Evolutionary conservation across 129 eudicot species (phyloP).

Genomic region (Tagetes erecta): DNA sequence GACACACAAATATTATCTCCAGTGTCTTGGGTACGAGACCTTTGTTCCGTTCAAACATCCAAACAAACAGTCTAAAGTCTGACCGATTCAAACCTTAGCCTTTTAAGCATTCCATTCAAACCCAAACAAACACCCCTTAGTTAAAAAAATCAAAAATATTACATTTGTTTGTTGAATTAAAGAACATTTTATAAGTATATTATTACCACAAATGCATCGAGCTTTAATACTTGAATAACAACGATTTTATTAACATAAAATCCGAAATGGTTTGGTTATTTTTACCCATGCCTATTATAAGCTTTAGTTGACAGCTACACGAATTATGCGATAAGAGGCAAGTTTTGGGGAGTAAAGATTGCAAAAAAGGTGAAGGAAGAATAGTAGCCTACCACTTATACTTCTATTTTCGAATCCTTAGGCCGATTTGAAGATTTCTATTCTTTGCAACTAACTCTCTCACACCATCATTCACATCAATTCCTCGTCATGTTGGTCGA

Average conservation of each 20-base stretch:
- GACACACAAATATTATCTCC: too few relatives aligned
- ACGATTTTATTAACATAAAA: not conserved
- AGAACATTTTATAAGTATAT: too few relatives aligned
- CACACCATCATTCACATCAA: conserved; percentile 17
- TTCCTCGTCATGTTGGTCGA: conserved; percentile 18
- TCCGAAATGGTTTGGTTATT: not conserved
- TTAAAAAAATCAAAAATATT: too few relatives aligned
- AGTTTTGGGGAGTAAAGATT: not conserved
- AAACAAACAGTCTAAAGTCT: too few relatives aligned
- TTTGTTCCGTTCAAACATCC: too few relatives aligned
- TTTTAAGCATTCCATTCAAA: too few relatives aligned
- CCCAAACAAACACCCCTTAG: too few relatives aligned
- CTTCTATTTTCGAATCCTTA: conserved; percentile 4
- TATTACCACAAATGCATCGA: too few relatives aligned
- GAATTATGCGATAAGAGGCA: not conserved
- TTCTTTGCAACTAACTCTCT: conserved; percentile 6
- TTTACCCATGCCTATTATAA: not conserved
- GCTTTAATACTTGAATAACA: too few relatives aligned
- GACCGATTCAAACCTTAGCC: too few relatives aligned
- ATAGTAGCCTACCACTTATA: conserved; percentile 36
- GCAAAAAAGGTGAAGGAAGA: conserved; percentile 27
- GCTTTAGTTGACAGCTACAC: conserved; percentile 12
- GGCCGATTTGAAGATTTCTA: conserved; percentile 25
- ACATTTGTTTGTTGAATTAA: too few relatives aligned
- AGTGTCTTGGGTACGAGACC: too few relatives aligned